These are phyloP conservation scores for Trametes cingulata DNA, from an alignment of 768 basidiomycete species.

Conservation along the genomic window DNA sequence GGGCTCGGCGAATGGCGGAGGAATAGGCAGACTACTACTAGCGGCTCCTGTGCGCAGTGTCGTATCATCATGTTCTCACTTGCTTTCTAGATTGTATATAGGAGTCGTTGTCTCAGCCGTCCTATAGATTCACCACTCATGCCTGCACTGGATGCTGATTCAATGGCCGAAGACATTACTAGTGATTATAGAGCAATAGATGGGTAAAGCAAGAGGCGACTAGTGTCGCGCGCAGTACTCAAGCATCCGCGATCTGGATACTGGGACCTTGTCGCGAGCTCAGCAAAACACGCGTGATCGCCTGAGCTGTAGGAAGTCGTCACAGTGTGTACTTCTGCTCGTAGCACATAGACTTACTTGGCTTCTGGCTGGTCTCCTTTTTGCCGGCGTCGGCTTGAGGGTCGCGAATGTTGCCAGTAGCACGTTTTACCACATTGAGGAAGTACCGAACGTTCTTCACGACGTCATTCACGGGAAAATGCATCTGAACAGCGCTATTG, in stretches of 20 bases:
- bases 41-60: too few relatives aligned
- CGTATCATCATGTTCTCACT: too few relatives aligned
- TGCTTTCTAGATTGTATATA: too few relatives aligned
- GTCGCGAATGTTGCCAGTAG: conserved; percentile 68
- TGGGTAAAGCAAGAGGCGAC: not conserved
- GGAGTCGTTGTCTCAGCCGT: too few relatives aligned
- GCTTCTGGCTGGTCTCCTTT: conserved; percentile 42
- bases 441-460: conserved; percentile 79
- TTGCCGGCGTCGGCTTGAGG: conserved; percentile 43
- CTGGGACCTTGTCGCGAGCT: conserved; percentile 89
- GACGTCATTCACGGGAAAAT: conserved; percentile 75
- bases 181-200: not conserved
- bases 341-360: conserved; percentile 33
- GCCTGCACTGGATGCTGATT: too few relatives aligned
- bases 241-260: conserved; percentile 81
- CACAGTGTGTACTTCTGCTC: not conserved
- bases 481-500: conserved; percentile 48
- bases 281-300: conserved; percentile 78
- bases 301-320: conserved; percentile 50
- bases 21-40: not conserved
- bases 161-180: not conserved
- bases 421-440: conserved; percentile 69
- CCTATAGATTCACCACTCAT: not conserved
- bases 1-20: conserved; percentile 4
- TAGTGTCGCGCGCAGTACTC: conserved; percentile 22